Evolutionary conservation across 2,329 filamentous ascomycete genomes (phyloP).

Genomic region (Scedosporium apiospermum): DNA sequence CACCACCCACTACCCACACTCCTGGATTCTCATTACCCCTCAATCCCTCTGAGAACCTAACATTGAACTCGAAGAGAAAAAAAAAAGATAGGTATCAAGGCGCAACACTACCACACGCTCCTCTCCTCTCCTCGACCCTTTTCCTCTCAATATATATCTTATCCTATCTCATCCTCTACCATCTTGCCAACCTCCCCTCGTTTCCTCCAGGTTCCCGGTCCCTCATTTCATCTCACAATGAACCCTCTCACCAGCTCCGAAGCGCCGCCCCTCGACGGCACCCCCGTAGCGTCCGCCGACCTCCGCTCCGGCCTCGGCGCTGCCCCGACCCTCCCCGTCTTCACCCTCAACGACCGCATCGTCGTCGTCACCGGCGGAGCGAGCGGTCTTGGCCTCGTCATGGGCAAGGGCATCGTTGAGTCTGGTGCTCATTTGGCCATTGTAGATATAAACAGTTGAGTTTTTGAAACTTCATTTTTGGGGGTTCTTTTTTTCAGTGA

Average conservation of each 20-base stretch:
- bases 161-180: background rate
- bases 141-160: background rate
- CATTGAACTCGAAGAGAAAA: background rate
- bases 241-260: background rate
- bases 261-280: background rate
- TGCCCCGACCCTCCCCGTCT: conserved; percentile 66
- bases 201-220: background rate
- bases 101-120: background rate
- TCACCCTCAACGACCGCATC: conserved; percentile 79
- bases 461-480: background rate
- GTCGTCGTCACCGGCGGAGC: conserved; percentile 89
- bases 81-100: background rate
- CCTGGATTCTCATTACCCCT: background rate
- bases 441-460: conserved; percentile 70
- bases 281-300: background rate
- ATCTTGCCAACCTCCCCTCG: background rate
- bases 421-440: conserved; percentile 85
- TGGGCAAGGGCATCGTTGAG: conserved; percentile 83
- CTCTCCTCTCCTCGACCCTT: background rate
- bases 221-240: background rate
- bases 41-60: background rate
- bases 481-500: background rate
- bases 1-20: background rate
- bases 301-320: background rate
- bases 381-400: conserved; percentile 71